Evolutionary conservation across 2,329 filamentous ascomycete genomes (phyloP), one percentile per base, ranked within the genome.

Genomic region (Penicillium brasilianum): DNA sequence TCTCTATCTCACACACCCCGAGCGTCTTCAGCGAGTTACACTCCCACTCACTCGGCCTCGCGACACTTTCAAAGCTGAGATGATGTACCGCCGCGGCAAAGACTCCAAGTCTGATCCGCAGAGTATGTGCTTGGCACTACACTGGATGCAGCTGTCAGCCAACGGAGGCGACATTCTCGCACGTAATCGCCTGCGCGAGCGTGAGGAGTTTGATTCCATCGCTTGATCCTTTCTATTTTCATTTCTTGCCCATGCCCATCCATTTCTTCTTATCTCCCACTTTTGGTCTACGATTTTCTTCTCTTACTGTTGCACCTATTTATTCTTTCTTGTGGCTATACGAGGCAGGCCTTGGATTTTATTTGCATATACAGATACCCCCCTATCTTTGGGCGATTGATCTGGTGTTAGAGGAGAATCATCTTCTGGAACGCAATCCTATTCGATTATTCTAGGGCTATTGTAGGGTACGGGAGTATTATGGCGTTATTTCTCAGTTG

Each of bases 61-160:
- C 25, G 93, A 97, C 71, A 93, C 96, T 0, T 98, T 98, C 81
- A 95, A 94, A 78, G 90, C 90, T 68, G 87, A 92, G 58, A 87
- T 95, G 69, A 92, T 96, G 84, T 91, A 85, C 73, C 80, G 82
- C 64, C 82, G 82, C 65, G 85, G 85, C 43, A 81, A 85, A 56
- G 86, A 90, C 69, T 82, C 84, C 16, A 83, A 92, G 67, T 93
- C 89, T 61, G 92, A 97, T 74, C 91, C 92, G 1, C 90, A 90
- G 57, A 88, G 93, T 44, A 95, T 98, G 91, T 97, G 93, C 71
- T 87, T 97, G 59, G 94, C 94, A 10, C 88, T 96, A 77, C 94
- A 98, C 81, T 98, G 94, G 93, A 97, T 98, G 93, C 92, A 94
- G 79, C 83, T 91, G 66, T 93, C 91, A 39, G 90, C 92, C 69